Evolutionary conservation across 2,329 filamentous ascomycete genomes (phyloP).

Genomic region (Nectriaceae sp.): DNA sequence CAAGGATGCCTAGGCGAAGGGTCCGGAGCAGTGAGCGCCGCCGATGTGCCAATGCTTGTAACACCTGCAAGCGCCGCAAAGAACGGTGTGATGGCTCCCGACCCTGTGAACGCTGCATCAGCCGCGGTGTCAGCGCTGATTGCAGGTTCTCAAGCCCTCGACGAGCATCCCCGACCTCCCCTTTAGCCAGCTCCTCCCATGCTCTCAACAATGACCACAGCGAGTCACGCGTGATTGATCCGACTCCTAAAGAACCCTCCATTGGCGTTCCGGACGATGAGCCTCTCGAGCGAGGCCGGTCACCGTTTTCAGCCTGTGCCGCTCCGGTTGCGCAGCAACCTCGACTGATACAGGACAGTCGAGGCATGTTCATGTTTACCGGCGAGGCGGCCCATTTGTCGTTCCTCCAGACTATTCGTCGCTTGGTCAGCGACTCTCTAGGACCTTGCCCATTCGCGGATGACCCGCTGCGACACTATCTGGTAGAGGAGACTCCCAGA

Average conservation of each 20-base stretch:
- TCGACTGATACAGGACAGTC: neutral
- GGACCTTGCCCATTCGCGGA: slow-evolving; percentile 35
- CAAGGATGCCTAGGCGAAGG: slow-evolving; percentile 21
- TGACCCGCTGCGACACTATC: slow-evolving; percentile 35
- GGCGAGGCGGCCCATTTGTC: slow-evolving; percentile 1
- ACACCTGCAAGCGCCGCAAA: slow-evolving; percentile 31
- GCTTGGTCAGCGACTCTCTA: slow-evolving; percentile 32
- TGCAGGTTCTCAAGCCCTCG: slow-evolving; percentile 12
- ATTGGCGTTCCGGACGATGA: neutral
- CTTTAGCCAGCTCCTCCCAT: neutral
- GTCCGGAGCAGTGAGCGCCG: slow-evolving; percentile 24
- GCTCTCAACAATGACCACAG: neutral
- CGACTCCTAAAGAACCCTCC: neutral
- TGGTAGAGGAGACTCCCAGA: slow-evolving; percentile 35
- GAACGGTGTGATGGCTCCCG: slow-evolving; percentile 31
- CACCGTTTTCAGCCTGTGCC: neutral
- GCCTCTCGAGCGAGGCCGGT: neutral
- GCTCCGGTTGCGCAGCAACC: neutral
- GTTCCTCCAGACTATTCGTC: slow-evolving; percentile 25
- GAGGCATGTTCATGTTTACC: neutral
- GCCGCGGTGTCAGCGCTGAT: slow-evolving; percentile 20
- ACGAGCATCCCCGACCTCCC: neutral
- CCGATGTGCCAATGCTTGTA: slow-evolving; percentile 28
- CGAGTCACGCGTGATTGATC: neutral
- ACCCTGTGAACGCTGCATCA: slow-evolving; percentile 28